A percentile compares a stretch with the other conserved stretches of the same genome.
Evolutionary conservation across 2,329 filamentous ascomycete genomes (phyloP).

Genomic region (Phyllosticta citrichinensis): DNA sequence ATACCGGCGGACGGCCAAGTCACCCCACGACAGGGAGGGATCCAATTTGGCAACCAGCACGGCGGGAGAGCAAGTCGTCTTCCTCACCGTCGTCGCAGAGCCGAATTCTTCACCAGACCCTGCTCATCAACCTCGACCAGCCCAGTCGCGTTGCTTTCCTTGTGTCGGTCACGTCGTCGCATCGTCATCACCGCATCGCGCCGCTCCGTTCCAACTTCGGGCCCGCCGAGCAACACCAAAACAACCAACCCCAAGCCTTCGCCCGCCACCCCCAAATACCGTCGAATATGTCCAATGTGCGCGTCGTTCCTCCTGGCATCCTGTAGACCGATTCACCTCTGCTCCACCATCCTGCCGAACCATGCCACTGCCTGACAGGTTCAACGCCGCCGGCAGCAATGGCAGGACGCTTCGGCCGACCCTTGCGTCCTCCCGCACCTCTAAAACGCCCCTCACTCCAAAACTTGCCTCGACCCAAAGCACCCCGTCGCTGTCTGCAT

Average conservation of each 20-base stretch:
- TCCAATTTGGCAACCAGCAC: no score
- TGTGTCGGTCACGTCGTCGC: neutral
- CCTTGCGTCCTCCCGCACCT: slow-evolving; percentile 51
- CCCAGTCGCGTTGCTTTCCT: neutral
- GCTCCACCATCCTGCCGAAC: slow-evolving; percentile 4
- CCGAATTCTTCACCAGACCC: neutral
- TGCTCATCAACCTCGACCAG: neutral
- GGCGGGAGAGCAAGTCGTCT: neutral
- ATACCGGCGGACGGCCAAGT: neutral
- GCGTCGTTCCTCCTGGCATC: slow-evolving; percentile 2
- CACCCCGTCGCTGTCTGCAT: slow-evolving; percentile 18
- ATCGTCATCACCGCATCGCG: neutral
- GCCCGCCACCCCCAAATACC: neutral
- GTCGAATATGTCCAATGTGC: slow-evolving; percentile 10
- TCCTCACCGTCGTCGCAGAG: neutral
- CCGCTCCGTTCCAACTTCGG: neutral
- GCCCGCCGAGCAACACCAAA: slow-evolving; percentile 9
- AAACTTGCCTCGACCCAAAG: slow-evolving; percentile 38
- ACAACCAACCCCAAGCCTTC: slow-evolving; percentile 3
- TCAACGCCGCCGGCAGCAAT: slow-evolving; percentile 36
- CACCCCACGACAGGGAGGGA: neutral
- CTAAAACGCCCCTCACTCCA: slow-evolving; percentile 49
- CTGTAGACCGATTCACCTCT: slow-evolving; percentile 5
- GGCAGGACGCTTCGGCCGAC: slow-evolving; percentile 58
- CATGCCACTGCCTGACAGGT: slow-evolving; percentile 27